A percentile compares a stretch with the other conserved stretches of the same genome.
Evolutionary conservation across 495 filamentous ascomycete species (phyloP).

Genomic region (Aspergillus coremiiformis): DNA sequence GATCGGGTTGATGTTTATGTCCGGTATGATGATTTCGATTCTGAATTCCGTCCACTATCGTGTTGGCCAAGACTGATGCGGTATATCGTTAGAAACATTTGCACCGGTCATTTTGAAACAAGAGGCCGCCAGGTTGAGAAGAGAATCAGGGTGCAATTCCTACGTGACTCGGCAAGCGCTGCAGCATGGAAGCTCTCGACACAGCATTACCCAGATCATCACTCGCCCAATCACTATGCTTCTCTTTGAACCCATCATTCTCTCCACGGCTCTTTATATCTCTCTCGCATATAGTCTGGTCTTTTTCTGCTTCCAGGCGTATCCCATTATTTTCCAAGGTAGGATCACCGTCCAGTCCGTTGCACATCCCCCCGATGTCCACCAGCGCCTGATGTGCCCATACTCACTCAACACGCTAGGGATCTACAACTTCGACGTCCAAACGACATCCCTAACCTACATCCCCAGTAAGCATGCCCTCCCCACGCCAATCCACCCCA

Average conservation of each 20-base stretch:
- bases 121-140: slow-evolving; percentile 56
- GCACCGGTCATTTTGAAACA: slow-evolving; percentile 59
- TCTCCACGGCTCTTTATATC: slow-evolving; percentile 61
- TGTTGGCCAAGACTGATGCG: too few species aligned
- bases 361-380: neutral
- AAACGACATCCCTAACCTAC: slow-evolving; percentile 35
- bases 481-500: neutral
- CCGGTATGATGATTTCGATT: slow-evolving; percentile 31
- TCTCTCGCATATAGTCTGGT: slow-evolving; percentile 67
- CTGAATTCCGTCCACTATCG: slow-evolving; percentile 1
- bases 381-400: neutral
- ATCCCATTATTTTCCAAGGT: slow-evolving; percentile 55
- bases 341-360: neutral
- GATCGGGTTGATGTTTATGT: slow-evolving; percentile 37
- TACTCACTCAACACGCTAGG: slow-evolving; percentile 8
- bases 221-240: slow-evolving; percentile 43
- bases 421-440: slow-evolving; percentile 29
- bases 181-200: slow-evolving; percentile 30
- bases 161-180: slow-evolving; percentile 35
- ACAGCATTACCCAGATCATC: slow-evolving; percentile 38
- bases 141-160: slow-evolving; percentile 43
- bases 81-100: slow-evolving; percentile 49
- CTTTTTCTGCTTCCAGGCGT: slow-evolving; percentile 61
- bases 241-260: slow-evolving; percentile 54
- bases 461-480: slow-evolving; percentile 28